phyloP scores from a whole-genome alignment of 495 filamentous ascomycete genomes.

The Penicillium pulvis region DNA sequence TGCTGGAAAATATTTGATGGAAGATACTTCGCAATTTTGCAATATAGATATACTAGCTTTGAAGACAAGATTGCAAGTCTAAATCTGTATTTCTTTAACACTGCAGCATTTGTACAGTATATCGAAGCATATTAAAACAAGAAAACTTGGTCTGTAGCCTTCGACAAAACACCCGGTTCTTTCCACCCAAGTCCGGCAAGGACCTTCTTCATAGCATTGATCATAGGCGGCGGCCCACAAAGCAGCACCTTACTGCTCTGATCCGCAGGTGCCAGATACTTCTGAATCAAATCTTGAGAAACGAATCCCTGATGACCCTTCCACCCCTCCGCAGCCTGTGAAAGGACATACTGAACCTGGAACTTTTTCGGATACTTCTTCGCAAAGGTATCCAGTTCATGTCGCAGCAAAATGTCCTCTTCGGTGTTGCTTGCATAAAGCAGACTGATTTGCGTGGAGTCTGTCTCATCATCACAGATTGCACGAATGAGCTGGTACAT shows the following conservation, averaged over 20 bases:
- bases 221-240: constrained; percentile 38
- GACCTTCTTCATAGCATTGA: neutral
- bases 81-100: neutral
- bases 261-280: constrained; percentile 15
- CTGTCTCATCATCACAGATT: constrained; percentile 47
- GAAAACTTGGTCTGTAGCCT: neutral
- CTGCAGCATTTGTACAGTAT: neutral
- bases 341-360: constrained; percentile 47
- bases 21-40: too few species aligned
- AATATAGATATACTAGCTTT: neutral
- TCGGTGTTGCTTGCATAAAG: constrained; percentile 44
- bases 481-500: constrained; percentile 53
- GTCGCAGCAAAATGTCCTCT: constrained; percentile 39
- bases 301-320: constrained; percentile 24
- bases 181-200: neutral
- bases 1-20: too few species aligned
- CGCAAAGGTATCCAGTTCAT: constrained; percentile 52
- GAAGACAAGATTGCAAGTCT: neutral
- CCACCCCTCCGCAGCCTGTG: constrained; percentile 29
- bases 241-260: constrained; percentile 28
- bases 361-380: constrained; percentile 40
- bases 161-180: neutral
- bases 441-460: constrained; percentile 46
- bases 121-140: neutral
- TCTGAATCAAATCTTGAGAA: constrained; percentile 20